Conservation (phyloP, 495 filamentous ascomycete genomes). For the Aspergillus homomorphus region DNA sequence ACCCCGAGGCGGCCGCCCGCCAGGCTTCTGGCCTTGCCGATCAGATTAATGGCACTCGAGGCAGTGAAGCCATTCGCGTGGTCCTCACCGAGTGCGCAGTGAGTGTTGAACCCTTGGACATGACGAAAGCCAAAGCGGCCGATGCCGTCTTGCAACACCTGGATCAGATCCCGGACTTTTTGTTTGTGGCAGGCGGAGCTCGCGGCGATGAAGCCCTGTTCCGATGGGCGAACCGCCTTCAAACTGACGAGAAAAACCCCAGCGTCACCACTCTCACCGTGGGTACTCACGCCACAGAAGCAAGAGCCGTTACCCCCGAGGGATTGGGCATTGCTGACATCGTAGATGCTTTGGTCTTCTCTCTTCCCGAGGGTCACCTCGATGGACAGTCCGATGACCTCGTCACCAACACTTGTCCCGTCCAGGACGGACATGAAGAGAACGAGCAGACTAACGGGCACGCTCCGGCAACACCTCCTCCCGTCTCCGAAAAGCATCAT, state of each 20-base stretch:
- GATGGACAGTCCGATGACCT: background rate
- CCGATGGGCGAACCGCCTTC: slow-evolving; percentile 82
- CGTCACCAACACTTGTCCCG: background rate
- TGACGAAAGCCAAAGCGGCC: slow-evolving; percentile 81
- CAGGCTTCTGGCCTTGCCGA: slow-evolving; percentile 83
- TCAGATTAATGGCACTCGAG: slow-evolving; percentile 89
- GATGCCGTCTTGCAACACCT: slow-evolving; percentile 58
- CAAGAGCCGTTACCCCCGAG: slow-evolving; percentile 77
- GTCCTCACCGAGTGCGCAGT: slow-evolving; percentile 73
- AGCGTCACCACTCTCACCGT: slow-evolving; percentile 79
- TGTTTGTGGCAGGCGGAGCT: slow-evolving; percentile 82
- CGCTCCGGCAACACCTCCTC: background rate
- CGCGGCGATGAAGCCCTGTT: slow-evolving; percentile 91
- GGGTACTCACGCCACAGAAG: slow-evolving; percentile 84
- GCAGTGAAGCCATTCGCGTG: slow-evolving; percentile 81
- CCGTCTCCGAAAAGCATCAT: background rate
- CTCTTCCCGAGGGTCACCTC: background rate
- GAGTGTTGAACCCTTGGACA: slow-evolving; percentile 74
- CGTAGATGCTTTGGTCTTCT: slow-evolving; percentile 17
- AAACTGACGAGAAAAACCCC: slow-evolving; percentile 49
- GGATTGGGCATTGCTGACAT: slow-evolving; percentile 55
- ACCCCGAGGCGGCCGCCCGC: slow-evolving; percentile 64
- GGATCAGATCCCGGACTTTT: slow-evolving; percentile 63
- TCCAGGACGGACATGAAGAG: background rate
- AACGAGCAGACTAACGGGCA: background rate